Percentiles rank a stretch among this genome's conserved stretches.
Evolutionary conservation across 208 protist species (phyloP).

Genomic region (Acanthamoeba triangularis): DNA sequence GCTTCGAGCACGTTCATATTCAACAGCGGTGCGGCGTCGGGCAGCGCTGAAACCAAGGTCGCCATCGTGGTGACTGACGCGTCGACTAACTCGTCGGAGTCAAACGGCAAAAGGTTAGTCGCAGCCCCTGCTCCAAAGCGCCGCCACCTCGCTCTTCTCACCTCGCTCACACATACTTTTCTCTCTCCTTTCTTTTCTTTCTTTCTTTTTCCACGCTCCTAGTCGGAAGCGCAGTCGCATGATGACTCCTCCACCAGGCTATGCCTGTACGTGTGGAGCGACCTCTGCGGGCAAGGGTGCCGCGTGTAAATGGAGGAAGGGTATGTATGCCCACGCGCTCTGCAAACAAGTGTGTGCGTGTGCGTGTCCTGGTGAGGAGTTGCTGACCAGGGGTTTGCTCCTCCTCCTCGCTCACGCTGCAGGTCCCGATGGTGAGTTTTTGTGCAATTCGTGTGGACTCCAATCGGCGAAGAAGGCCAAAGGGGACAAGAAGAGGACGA

Average conservation of each 20-base stretch:
- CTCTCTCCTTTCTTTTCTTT: too few species aligned
- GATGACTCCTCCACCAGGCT: conserved; percentile 38
- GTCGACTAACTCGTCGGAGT: not conserved
- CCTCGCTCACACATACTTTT: too few species aligned
- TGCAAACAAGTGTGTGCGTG: too few species aligned
- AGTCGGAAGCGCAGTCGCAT: conserved; percentile 37
- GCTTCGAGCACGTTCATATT: conserved; percentile 46
- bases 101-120: conserved; percentile 1
- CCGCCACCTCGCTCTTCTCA: too few species aligned
- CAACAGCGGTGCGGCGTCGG: conserved; percentile 4
- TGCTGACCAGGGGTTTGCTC: too few species aligned
- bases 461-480: conserved; percentile 26
- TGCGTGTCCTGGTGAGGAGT: too few species aligned
- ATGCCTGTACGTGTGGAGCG: conserved; percentile 27
- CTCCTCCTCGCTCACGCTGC: too few species aligned
- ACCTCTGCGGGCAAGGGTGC: conserved; percentile 28
- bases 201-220: too few species aligned
- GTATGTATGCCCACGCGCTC: too few species aligned
- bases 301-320: conserved; percentile 52
- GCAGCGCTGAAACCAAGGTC: not conserved
- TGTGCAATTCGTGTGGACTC: conserved; percentile 49
- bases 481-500: not conserved
- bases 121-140: not conserved
- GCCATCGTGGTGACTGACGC: too few species aligned
- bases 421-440: conserved; percentile 47